Evolutionary conservation across 768 basidiomycete genomes (phyloP).

Genomic region (Cystobasidium tubakii): DNA sequence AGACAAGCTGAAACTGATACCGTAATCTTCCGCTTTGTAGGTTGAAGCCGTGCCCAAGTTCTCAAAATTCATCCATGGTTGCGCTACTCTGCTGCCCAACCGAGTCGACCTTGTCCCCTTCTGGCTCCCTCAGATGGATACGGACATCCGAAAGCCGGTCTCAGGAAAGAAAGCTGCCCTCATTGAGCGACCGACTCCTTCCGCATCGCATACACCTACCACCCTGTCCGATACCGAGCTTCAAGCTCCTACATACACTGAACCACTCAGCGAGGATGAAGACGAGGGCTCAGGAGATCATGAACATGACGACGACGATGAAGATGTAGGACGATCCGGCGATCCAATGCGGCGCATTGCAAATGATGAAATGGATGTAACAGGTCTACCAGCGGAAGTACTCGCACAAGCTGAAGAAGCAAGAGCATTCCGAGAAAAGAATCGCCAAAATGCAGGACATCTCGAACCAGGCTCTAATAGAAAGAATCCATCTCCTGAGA

Average conservation of each 20-base stretch:
- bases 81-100: slow-evolving; percentile 81
- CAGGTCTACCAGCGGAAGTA: slow-evolving; percentile 60
- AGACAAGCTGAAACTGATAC: too few species aligned
- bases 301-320: slow-evolving; percentile 6
- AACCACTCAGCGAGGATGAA: slow-evolving; percentile 93
- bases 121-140: slow-evolving; percentile 98
- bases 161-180: slow-evolving; percentile 57
- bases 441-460: slow-evolving; percentile 44
- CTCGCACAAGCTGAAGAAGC: slow-evolving; percentile 70
- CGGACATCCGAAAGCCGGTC: slow-evolving; percentile 81
- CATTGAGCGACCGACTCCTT: slow-evolving; percentile 59
- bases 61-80: slow-evolving; percentile 90
- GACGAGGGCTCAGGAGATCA: slow-evolving; percentile 62
- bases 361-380: slow-evolving; percentile 72
- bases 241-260: slow-evolving; percentile 59
- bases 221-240: slow-evolving; percentile 52
- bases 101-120: slow-evolving; percentile 95
- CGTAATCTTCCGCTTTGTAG: slow-evolving; percentile 4
- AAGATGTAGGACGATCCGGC: slow-evolving; percentile 50
- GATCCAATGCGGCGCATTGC: slow-evolving; percentile 54
- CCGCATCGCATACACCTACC: slow-evolving; percentile 47
- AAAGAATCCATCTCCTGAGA: not conserved
- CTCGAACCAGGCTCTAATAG: slow-evolving; percentile 18
- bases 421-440: slow-evolving; percentile 74
- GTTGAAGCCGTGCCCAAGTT: slow-evolving; percentile 97